These are phyloP conservation scores for Eucalyptus regnans DNA, from an alignment of 345 rosid genomes.

Conservation along the genomic window DNA sequence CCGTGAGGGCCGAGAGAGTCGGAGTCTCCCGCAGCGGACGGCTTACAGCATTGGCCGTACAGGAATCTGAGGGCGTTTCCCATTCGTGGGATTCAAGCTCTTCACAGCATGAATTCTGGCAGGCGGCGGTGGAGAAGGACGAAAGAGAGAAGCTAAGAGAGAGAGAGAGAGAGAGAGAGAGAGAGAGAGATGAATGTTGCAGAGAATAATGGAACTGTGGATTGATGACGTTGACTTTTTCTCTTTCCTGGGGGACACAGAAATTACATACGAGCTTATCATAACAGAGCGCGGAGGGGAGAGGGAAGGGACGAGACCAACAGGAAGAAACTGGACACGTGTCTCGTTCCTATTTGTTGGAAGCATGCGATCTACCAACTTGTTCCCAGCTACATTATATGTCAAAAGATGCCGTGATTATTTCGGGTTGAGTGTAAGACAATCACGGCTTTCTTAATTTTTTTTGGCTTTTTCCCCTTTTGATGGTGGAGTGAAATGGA, in stretches of 20 bases:
- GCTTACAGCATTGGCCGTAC: conserved; percentile 26
- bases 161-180: background rate
- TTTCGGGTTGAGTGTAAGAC: background rate
- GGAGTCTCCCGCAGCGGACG: conserved; percentile 25
- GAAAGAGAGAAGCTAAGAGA: too few species aligned
- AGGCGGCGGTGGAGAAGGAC: too few species aligned
- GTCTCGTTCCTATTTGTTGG: background rate
- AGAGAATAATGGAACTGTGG: background rate
- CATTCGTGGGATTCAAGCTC: background rate
- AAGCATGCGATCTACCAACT: background rate
- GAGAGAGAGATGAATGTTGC: background rate
- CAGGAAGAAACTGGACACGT: background rate
- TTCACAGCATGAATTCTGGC: too few species aligned
- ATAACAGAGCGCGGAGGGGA: background rate
- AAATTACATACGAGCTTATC: background rate
- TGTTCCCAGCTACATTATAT: background rate
- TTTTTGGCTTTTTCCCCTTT: background rate
- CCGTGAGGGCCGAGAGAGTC: conserved; percentile 33
- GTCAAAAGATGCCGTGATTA: background rate
- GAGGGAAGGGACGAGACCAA: background rate
- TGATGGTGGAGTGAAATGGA: background rate
- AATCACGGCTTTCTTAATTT: background rate
- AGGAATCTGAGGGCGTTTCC: conserved; percentile 52
- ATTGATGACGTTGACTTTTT: background rate
- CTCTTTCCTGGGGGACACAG: background rate